Evolutionary conservation across 2,329 filamentous ascomycete species (phyloP).

Genomic region (Leptographium flavum): DNA sequence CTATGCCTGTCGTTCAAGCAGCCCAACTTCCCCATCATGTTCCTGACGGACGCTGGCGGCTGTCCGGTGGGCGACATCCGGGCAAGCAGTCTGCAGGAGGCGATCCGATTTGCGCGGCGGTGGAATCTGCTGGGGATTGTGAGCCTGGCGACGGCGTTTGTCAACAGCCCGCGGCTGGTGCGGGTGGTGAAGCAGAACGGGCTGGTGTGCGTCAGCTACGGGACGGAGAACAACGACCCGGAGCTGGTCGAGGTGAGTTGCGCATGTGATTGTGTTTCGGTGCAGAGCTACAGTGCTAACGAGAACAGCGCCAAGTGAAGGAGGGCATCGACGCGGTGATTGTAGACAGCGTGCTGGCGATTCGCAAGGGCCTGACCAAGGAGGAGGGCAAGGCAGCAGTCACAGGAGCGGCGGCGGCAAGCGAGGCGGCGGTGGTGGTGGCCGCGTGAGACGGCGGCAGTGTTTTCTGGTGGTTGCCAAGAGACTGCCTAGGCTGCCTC

Average conservation of each 20-base stretch:
- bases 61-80: slow-evolving; percentile 72
- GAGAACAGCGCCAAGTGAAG: slow-evolving; percentile 62
- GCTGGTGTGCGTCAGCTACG: slow-evolving; percentile 89
- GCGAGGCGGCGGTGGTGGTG: not conserved
- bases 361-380: slow-evolving; percentile 71
- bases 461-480: too few relatives aligned
- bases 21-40: slow-evolving; percentile 88
- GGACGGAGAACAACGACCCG: slow-evolving; percentile 77
- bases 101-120: slow-evolving; percentile 80
- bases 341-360: slow-evolving; percentile 85
- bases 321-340: slow-evolving; percentile 97
- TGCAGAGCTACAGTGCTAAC: not conserved
- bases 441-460: too few relatives aligned
- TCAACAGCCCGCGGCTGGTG: slow-evolving; percentile 78
- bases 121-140: slow-evolving; percentile 95
- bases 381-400: slow-evolving; percentile 10
- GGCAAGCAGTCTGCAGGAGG: slow-evolving; percentile 85
- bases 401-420: not conserved
- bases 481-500: too few relatives aligned
- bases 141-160: slow-evolving; percentile 72
- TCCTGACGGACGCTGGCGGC: slow-evolving; percentile 82
- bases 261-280: not conserved
- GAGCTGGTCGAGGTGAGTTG: slow-evolving; percentile 64
- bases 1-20: slow-evolving; percentile 92
- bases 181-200: slow-evolving; percentile 89